Evolutionary conservation across 2,329 filamentous ascomycete species (phyloP).

Genomic region (Sporothrix inflata): DNA sequence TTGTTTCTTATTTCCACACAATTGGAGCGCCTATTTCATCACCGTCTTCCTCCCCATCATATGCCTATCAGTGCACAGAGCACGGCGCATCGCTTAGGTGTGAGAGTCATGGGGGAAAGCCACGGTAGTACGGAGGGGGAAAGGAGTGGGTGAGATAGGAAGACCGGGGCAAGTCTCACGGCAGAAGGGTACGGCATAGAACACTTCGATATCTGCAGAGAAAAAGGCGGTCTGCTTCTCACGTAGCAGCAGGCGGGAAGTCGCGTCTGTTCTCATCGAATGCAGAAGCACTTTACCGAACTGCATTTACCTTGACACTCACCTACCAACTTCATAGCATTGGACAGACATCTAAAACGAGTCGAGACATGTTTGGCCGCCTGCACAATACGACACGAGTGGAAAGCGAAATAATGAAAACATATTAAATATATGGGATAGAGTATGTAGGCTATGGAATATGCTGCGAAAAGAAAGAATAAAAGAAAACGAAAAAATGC

Average conservation of each 20-base stretch:
- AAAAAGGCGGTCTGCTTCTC: slow-evolving; percentile 1
- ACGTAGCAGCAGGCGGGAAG: neutral
- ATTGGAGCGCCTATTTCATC: neutral
- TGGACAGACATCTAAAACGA: neutral
- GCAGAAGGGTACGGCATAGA: neutral
- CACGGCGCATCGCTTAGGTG: neutral
- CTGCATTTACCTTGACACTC: too few species aligned
- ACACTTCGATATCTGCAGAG: neutral
- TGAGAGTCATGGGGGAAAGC: neutral
- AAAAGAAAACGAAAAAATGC: neutral
- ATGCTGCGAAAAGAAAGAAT: neutral
- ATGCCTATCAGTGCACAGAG: neutral
- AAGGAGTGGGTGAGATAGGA: neutral
- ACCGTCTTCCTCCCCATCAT: neutral
- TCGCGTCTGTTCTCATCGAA: neutral
- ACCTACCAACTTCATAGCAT: too few species aligned
- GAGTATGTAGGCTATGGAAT: slow-evolving; percentile 20
- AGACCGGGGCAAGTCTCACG: neutral
- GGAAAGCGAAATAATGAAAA: neutral
- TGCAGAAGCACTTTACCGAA: neutral
- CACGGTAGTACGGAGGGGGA: neutral
- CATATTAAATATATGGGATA: neutral
- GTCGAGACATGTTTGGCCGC: neutral
- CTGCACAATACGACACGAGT: neutral
- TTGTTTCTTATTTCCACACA: neutral